Evolutionary conservation across 495 filamentous ascomycete genomes (phyloP).

Genomic region (Aspergillus heteromorphus): DNA sequence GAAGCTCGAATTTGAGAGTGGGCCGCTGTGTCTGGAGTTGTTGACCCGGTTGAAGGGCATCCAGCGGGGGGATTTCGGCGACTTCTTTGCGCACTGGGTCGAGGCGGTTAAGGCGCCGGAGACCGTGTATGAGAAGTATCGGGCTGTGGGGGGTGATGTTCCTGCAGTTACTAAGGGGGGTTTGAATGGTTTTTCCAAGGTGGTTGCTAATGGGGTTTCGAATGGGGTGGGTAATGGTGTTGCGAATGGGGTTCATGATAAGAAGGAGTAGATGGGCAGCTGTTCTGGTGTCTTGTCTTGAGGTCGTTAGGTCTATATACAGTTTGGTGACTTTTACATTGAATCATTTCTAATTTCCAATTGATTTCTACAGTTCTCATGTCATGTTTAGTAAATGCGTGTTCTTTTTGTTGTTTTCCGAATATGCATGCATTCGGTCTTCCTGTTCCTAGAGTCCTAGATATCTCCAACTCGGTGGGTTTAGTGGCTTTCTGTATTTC

Average conservation of each 20-base stretch:
- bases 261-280: too few relatives aligned
- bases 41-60: background rate
- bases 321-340: too few relatives aligned
- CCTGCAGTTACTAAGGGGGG: background rate
- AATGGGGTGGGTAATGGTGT: background rate
- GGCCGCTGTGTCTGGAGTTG: background rate
- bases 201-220: background rate
- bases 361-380: too few relatives aligned
- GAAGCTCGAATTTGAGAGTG: background rate
- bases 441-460: too few relatives aligned
- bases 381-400: too few relatives aligned
- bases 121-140: background rate
- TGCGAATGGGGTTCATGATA: background rate
- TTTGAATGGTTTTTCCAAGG: background rate
- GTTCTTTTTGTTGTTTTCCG: too few relatives aligned
- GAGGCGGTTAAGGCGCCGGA: background rate
- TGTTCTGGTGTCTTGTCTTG: too few relatives aligned
- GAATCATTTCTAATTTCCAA: too few relatives aligned
- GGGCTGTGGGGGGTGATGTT: background rate
- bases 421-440: too few relatives aligned
- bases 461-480: too few relatives aligned
- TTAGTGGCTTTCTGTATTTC: too few relatives aligned
- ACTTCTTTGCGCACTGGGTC: background rate
- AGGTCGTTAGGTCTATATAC: too few relatives aligned
- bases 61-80: background rate